A percentile compares a stretch with the other conserved stretches of the same genome.
phyloP scores from a whole-genome alignment of 1,284 basidiomycete genomes.

The Boletus semigastroideus region DNA sequence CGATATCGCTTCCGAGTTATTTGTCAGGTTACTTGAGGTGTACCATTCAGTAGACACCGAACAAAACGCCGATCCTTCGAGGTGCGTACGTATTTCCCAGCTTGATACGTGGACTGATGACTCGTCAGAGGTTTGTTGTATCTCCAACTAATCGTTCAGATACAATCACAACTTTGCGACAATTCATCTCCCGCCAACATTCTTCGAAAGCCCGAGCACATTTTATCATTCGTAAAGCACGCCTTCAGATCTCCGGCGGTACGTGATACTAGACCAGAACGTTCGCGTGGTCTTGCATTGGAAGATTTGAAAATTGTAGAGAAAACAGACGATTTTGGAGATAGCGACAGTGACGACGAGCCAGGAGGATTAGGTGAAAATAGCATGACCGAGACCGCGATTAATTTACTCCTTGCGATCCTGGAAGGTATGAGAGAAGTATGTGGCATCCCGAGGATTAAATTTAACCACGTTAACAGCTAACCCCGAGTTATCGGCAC shows the following conservation, averaged over 20 bases:
- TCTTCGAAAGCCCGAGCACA: constrained; percentile 69
- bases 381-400: constrained; percentile 71
- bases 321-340: constrained; percentile 38
- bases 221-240: constrained; percentile 78
- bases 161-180: constrained; percentile 66
- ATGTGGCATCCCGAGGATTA: neutral
- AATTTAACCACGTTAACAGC: constrained; percentile 40
- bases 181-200: constrained; percentile 59
- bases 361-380: constrained; percentile 44
- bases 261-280: constrained; percentile 20
- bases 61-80: constrained; percentile 50
- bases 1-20: constrained; percentile 71
- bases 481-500: constrained; percentile 66
- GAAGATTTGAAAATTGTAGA: constrained; percentile 46
- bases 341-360: constrained; percentile 59
- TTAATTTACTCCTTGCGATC: constrained; percentile 77
- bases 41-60: constrained; percentile 55
- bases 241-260: constrained; percentile 45
- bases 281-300: constrained; percentile 32
- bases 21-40: constrained; percentile 69
- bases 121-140: constrained; percentile 52
- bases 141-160: constrained; percentile 76
- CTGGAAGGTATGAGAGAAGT: constrained; percentile 64
- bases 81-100: constrained; percentile 37
- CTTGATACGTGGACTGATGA: neutral